Evolutionary conservation across 192 early-diverging fungal genomes (phyloP).

Genomic region (Mortierella claussenii): DNA sequence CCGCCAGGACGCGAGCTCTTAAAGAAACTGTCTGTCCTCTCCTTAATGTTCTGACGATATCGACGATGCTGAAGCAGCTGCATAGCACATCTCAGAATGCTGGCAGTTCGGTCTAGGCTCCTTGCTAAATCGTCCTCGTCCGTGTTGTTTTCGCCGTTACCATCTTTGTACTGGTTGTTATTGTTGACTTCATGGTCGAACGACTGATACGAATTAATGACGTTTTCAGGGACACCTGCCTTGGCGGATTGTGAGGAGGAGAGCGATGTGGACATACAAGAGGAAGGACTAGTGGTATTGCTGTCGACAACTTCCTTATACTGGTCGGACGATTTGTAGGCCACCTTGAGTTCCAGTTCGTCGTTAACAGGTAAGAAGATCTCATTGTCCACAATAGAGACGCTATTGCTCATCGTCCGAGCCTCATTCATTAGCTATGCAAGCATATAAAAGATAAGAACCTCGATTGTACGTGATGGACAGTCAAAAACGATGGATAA

Average conservation of each 20-base stretch:
- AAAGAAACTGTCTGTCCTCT: constrained; percentile 42
- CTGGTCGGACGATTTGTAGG: constrained; percentile 19
- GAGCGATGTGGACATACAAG: background rate
- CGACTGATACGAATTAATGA: background rate
- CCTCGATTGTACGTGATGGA: background rate
- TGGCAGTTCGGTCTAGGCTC: constrained; percentile 14
- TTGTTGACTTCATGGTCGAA: background rate
- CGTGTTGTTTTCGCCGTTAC: too few relatives aligned
- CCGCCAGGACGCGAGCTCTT: constrained; percentile 48
- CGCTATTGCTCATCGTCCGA: constrained; percentile 35
- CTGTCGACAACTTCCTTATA: background rate
- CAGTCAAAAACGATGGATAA: background rate
- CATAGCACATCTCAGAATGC: constrained; percentile 28
- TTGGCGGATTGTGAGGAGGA: background rate
- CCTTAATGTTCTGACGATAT: constrained; percentile 45
- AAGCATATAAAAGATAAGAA: background rate
- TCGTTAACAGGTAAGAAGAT: constrained; percentile 44
- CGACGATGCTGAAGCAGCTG: constrained; percentile 40
- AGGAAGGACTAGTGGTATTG: too few relatives aligned
- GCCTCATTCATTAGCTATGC: constrained; percentile 35
- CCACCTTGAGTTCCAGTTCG: constrained; percentile 49
- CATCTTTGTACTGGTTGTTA: background rate
- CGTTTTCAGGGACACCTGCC: background rate
- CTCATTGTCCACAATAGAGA: constrained; percentile 47
- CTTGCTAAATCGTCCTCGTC: constrained; percentile 1